A percentile compares a stretch with the other conserved stretches of the same genome.
Conservation (phyloP, 1,139 yeast genomes). For the Pichia sp. region DNA sequence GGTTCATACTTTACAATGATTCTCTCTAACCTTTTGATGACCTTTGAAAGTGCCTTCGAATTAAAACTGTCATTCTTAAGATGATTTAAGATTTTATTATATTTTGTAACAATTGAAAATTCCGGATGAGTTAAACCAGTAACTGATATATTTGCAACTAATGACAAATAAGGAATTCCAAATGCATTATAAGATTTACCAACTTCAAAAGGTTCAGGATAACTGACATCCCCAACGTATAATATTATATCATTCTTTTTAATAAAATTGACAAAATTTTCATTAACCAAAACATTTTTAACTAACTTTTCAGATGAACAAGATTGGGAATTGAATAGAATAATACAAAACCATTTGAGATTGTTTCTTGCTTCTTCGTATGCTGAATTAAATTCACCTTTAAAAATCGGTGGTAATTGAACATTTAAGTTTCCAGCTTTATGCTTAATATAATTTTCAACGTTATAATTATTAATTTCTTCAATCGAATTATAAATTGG, state of each 20-base stretch:
- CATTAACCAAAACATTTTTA: slow-evolving; percentile 29
- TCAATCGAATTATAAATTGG: slow-evolving; percentile 27
- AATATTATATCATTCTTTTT: slow-evolving; percentile 34
- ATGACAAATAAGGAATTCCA: slow-evolving; percentile 40
- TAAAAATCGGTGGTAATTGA: slow-evolving; percentile 23
- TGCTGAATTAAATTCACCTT: slow-evolving; percentile 39
- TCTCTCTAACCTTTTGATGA: slow-evolving; percentile 34
- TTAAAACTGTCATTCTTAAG: neutral
- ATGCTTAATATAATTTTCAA: slow-evolving; percentile 20
- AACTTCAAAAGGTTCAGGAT: slow-evolving; percentile 48
- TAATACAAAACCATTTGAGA: slow-evolving; percentile 40
- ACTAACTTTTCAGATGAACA: slow-evolving; percentile 31
- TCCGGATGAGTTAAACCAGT: slow-evolving; percentile 44
- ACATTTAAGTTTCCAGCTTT: slow-evolving; percentile 3
- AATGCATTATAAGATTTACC: slow-evolving; percentile 39
- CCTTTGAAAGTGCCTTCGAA: slow-evolving; percentile 1
- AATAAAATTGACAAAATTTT: slow-evolving; percentile 32
- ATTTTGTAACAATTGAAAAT: slow-evolving; percentile 44
- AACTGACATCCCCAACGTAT: slow-evolving; percentile 37
- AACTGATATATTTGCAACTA: slow-evolving; percentile 47
- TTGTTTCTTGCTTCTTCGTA: slow-evolving; percentile 38
- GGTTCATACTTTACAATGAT: slow-evolving; percentile 42
- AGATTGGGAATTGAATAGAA: slow-evolving; percentile 33
- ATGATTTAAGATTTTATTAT: slow-evolving; percentile 20
- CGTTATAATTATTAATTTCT: slow-evolving; percentile 16